Evolutionary conservation across 2,329 filamentous ascomycete genomes (phyloP).

Genomic region (Thielaviopsis populi): DNA sequence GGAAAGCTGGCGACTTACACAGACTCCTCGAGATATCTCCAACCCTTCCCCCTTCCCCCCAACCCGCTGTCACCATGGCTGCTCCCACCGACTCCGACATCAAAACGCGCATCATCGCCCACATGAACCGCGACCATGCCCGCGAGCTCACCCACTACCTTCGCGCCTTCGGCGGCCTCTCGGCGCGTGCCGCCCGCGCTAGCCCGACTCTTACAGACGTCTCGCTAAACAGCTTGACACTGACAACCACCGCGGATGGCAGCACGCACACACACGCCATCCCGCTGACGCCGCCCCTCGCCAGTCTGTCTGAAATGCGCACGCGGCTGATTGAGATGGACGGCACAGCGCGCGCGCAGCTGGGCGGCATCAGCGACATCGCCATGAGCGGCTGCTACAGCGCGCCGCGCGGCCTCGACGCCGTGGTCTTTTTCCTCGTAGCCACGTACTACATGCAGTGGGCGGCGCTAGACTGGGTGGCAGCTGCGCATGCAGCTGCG

Average conservation of each 20-base stretch:
- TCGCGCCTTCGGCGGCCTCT: conserved; percentile 1
- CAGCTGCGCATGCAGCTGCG: background rate
- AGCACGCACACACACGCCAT: conserved; percentile 33
- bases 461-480: conserved; percentile 8
- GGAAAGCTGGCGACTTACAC: background rate
- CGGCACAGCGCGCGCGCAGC: conserved; percentile 37
- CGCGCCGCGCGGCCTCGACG: conserved; percentile 24
- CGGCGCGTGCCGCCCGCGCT: background rate
- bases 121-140: conserved; percentile 78
- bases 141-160: conserved; percentile 56
- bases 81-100: conserved; percentile 21
- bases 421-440: conserved; percentile 33
- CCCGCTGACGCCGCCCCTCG: conserved; percentile 54
- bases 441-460: conserved; percentile 34
- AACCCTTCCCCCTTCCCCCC: background rate
- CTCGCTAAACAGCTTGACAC: conserved; percentile 41
- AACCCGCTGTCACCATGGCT: background rate
- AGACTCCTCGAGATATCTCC: background rate
- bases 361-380: conserved; percentile 44
- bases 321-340: conserved; percentile 58
- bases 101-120: conserved; percentile 39
- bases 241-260: conserved; percentile 36
- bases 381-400: conserved; percentile 28
- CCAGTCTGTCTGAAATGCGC: conserved; percentile 51
- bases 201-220: conserved; percentile 3